Base-by-base conservation (phyloP, 371 early-diverging fungal genomes). In the Lichtheimia ornata region DNA sequence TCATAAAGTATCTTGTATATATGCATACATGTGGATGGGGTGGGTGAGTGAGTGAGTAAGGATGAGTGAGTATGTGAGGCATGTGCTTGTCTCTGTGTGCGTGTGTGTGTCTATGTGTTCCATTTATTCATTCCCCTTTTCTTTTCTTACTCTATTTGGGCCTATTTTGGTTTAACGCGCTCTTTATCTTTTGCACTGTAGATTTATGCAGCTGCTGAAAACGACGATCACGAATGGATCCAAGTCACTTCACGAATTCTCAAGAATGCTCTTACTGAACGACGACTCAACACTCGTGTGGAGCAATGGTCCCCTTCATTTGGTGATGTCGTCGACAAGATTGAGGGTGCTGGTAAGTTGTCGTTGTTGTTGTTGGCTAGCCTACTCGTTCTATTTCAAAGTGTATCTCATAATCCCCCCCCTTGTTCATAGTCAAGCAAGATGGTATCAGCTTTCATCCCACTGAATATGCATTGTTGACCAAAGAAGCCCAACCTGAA, bases 391-490 rank as follows among this genome's bases (percentile, higher is more conserved):
- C 9, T 35, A 35, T 4, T 7, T 28, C 11, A 9, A 9, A 35
- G 6, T 9, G 35, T 35, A 2, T 47, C 47, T 47, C 22, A 47
- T 35, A 11, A 9, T 22, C 22, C 22, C 22, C 44, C 44, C 22
- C 44, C 44, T 43, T n/a, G 47, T 47, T 47, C 22, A n/a, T 51
- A 66, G 67, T 66, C 25, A 24, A 62, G 53, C 24, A 43, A 20
- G 17, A 66, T 15, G 67, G 67, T 13, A 58, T 62, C 44, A 57
- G 62, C 5, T 66, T 66, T 28, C 67, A 62, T 50, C 58, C 62
- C 2, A 45, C 15, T 5, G 67, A 66, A 50, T 54, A 45, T 35
- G 61, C 57, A 15, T 18, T 62, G 30, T 20, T 62, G 50, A 41
- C 17, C n/a, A 14, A n/a, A 13, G 52, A 51, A 59, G 54, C 59